Base-by-base conservation (phyloP, 2,329 filamentous ascomycete species). In the Gnomoniopsis sp. region DNA sequence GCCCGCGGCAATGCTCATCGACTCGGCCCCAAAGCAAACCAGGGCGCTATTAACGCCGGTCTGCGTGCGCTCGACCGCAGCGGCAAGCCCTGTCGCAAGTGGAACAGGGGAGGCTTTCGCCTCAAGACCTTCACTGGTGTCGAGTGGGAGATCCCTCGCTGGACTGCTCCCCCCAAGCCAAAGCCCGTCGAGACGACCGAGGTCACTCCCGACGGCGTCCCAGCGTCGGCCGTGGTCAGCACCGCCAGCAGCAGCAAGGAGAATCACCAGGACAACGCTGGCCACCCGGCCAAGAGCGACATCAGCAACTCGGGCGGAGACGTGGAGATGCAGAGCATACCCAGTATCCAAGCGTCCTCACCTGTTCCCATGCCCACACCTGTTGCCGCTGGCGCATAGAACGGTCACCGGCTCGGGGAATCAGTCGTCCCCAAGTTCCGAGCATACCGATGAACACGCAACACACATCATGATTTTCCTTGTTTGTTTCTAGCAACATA, bases 1-100 rank as follows among this genome's bases (percentile, higher is more conserved):
- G 77, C 80, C 66, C 75, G 79, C 49, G 76, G 77, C 6, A 80
- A 81, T 56, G 79, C 81, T 53, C 90, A 93, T 75, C 96, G 96
- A 73, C 88, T 98, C 26, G 93, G 93, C 3, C 95, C 95, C 65
- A 98, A 97, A 75, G 93, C 93, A 53, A 98, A 97, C 72, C 90
- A 93, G 68, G 95, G 95, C 64, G 93, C 93, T 60, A 99, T 99
- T 81, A 99, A 99, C 71, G 95, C 95, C 56, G 91, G 91, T 54
- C 87, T 99, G 52, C 91, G 95, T 57, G 93, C 95, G 14, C 89
- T 99, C 64, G 95, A 99, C 74, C 88, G 93, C 62, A 89, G 89
- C 8, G 93, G 93, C 65, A 90, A 93, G 69, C 93, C 95, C 11
- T 97, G 93, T 74, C 90, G 93, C 64, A 93, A 88, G 72, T 99